These are phyloP conservation scores for Saccharomycopsis fibuligera DNA, from an alignment of 805 yeast species.

Conservation along the genomic window DNA sequence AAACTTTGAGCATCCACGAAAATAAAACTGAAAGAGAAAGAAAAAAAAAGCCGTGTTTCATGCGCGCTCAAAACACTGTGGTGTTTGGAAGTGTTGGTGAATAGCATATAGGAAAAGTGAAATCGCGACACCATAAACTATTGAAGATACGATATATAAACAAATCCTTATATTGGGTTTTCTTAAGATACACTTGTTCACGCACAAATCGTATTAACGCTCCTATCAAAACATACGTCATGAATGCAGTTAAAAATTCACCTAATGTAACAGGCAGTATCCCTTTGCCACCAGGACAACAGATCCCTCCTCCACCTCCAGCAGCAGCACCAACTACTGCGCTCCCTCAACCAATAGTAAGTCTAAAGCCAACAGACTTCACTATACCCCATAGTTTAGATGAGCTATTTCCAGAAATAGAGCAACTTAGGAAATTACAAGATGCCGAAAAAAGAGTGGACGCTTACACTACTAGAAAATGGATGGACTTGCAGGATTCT, in stretches of 20 bases:
- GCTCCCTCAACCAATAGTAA: slow-evolving; percentile 22
- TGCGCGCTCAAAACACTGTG: too few species aligned
- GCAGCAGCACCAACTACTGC: slow-evolving; percentile 19
- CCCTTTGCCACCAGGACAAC: neutral
- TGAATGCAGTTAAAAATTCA: slow-evolving; percentile 1
- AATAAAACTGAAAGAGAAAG: too few species aligned
- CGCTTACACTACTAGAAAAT: slow-evolving; percentile 72
- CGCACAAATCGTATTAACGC: too few species aligned
- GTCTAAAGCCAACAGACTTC: slow-evolving; percentile 45
- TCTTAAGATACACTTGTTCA: neutral
- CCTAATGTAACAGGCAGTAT: too few species aligned
- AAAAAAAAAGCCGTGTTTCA: too few species aligned
- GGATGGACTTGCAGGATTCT: slow-evolving; percentile 77
- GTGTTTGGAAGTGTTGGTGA: too few species aligned
- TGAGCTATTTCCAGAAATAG: slow-evolving; percentile 59
- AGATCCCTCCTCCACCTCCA: slow-evolving; percentile 27
- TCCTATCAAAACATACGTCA: too few species aligned
- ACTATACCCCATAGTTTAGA: slow-evolving; percentile 42
- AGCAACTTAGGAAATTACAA: slow-evolving; percentile 58
- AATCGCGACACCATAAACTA: too few species aligned
- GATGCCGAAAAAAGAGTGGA: slow-evolving; percentile 83
- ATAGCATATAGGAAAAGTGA: too few species aligned
- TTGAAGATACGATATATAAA: too few species aligned
- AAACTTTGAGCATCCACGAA: too few species aligned
- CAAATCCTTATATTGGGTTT: neutral